phyloP scores from a whole-genome alignment of 208 protist species.

The Leishmania tarentolae region DNA sequence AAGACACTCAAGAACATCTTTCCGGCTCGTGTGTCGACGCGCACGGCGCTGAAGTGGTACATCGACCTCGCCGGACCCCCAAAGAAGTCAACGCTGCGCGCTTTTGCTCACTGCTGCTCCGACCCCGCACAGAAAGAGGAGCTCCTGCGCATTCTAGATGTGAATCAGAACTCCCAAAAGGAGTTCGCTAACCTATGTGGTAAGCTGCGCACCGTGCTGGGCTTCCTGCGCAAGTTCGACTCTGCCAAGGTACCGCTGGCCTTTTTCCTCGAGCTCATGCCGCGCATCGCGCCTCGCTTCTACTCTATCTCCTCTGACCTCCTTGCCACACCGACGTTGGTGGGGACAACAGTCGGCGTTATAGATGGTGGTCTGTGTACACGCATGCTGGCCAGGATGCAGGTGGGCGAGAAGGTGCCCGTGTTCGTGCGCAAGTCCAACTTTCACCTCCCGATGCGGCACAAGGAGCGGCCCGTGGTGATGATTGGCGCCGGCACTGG shows the following conservation, averaged over 20 bases:
- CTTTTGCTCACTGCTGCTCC: slow-evolving; percentile 86
- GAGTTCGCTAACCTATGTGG: slow-evolving; percentile 71
- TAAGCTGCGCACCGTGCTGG: slow-evolving; percentile 76
- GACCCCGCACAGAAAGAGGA: slow-evolving; percentile 76
- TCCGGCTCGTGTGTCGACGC: slow-evolving; percentile 70
- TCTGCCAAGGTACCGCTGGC: slow-evolving; percentile 79
- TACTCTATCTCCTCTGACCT: slow-evolving; percentile 96
- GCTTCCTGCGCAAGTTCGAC: slow-evolving; percentile 83
- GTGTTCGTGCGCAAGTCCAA: slow-evolving; percentile 94
- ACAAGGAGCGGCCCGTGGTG: slow-evolving; percentile 83
- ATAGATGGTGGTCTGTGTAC: slow-evolving; percentile 93
- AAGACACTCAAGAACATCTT: slow-evolving; percentile 90
- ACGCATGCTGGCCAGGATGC: slow-evolving; percentile 75
- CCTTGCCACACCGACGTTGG: slow-evolving; percentile 58
- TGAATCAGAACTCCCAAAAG: slow-evolving; percentile 71
- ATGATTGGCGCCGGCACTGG: slow-evolving; percentile 97
- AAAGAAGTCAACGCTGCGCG: slow-evolving; percentile 91
- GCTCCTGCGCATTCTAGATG: slow-evolving; percentile 71
- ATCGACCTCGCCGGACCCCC: slow-evolving; percentile 81
- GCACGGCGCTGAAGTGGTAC: slow-evolving; percentile 92
- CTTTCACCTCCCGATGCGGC: slow-evolving; percentile 89
- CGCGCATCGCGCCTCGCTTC: slow-evolving; percentile 92
- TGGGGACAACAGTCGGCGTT: slow-evolving; percentile 89
- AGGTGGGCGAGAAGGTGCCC: slow-evolving; percentile 66
- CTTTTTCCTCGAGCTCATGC: slow-evolving; percentile 94